Evolutionary conservation across 768 basidiomycete species (phyloP).

Genomic region (Dentipellis fragilis): DNA sequence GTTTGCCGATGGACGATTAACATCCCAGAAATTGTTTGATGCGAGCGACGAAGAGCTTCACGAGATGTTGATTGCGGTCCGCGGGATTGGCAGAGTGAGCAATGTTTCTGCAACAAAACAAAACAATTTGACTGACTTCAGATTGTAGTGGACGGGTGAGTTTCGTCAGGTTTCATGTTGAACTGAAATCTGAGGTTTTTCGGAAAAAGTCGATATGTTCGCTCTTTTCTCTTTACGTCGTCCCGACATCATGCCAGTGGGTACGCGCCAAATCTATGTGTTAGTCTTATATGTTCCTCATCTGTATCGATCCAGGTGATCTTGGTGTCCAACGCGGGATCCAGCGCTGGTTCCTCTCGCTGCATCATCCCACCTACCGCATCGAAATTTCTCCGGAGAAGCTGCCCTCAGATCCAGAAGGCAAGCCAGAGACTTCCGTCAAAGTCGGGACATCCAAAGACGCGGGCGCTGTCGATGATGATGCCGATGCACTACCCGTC

Average conservation of each 20-base stretch:
- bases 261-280: constrained; percentile 16
- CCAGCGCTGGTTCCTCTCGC: constrained; percentile 56
- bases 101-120: neutral
- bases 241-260: constrained; percentile 68
- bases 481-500: neutral
- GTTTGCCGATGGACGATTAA: constrained; percentile 74
- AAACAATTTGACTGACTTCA: neutral
- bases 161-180: neutral
- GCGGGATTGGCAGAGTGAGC: constrained; percentile 68
- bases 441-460: too few relatives aligned
- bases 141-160: constrained; percentile 52
- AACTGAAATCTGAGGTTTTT: neutral
- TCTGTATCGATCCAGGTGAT: constrained; percentile 40
- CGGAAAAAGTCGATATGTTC: constrained; percentile 80
- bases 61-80: constrained; percentile 65
- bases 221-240: constrained; percentile 80
- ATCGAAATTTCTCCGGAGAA: constrained; percentile 45
- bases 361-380: constrained; percentile 42
- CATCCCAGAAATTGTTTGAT: constrained; percentile 57
- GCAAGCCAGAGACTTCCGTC: constrained; percentile 3
- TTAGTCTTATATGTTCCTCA: neutral
- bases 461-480: neutral
- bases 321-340: constrained; percentile 76
- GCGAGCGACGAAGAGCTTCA: constrained; percentile 71
- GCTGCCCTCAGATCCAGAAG: constrained; percentile 18